Evolutionary conservation across 495 filamentous ascomycete species (phyloP), one percentile per base, ranked within the genome.

Genomic region (Parachaetomium inaequale): DNA sequence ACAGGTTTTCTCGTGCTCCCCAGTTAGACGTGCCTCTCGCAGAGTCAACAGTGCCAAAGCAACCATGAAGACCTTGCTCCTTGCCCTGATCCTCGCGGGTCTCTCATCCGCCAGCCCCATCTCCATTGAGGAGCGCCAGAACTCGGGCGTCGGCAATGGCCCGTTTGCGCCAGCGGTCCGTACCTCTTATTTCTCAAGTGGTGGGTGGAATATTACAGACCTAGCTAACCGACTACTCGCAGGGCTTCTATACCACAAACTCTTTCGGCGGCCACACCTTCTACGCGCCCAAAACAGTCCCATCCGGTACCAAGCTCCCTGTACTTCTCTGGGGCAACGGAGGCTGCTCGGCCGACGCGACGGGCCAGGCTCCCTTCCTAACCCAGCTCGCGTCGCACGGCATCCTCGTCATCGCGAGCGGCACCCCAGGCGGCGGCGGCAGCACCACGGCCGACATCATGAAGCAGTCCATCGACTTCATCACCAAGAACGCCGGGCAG

Each of bases 311-410:
- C 55, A 62, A 69, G 40, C 49, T 79, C 45, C 63, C 56, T 31
- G 54, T 75, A 61, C 51, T 76, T 55, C 51, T 77, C 57, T 75
- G 72, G 71, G 72, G 71, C 46, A 72, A 75, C 62, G 72, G 72
- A 59, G 71, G 51, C 46, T 75, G 72, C 70, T 57, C 50, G 19
- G 63, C 65, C 61, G 54, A 71, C 52, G 66, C 65, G 26, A 59
- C 60, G 11, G 36, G 25, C 47, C 51, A 57, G 1, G 51, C 14
- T 14, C 15, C 43, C 29, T 62, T 72, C 34, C 66, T 75, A 15
- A 56, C 54, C 19, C 51, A 74, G 19, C 26, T 72, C 19, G 68
- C 70, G 28, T 68, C 69, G 17, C 60, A 73, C 62, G 72, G 73
- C 45, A 46, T 71, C 28, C 59, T 75, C 26, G 65, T 70, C 57